Conservation (phyloP, 352 stramenopile species). For the Plasmopara muralis region DNA sequence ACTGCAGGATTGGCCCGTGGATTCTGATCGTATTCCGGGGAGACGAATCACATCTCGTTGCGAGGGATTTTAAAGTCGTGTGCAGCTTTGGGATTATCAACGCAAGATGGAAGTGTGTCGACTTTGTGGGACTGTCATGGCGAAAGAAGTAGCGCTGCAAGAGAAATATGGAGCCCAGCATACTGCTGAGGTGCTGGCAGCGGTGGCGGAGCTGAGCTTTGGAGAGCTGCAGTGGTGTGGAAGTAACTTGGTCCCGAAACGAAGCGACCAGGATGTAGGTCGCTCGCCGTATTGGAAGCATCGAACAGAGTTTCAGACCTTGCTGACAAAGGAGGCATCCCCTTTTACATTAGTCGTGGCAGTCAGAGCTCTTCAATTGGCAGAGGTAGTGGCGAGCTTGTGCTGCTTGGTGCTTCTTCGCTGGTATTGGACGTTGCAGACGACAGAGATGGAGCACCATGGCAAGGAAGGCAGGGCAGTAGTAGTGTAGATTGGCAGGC, state of each 20-base stretch:
- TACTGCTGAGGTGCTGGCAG: slow-evolving; percentile 21
- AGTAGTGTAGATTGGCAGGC: slow-evolving; percentile 2
- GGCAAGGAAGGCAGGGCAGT: slow-evolving; percentile 13
- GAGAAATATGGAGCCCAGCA: slow-evolving; percentile 8
- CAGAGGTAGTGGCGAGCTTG: slow-evolving; percentile 20
- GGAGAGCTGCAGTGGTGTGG: slow-evolving; percentile 47
- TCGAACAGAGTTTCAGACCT: slow-evolving; percentile 22
- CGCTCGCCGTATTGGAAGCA: slow-evolving; percentile 37
- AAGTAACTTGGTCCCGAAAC: slow-evolving; percentile 18
- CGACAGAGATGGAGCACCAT: slow-evolving; percentile 5
- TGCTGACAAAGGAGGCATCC: slow-evolving; percentile 17
- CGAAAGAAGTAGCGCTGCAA: slow-evolving; percentile 22
- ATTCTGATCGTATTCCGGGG: slow-evolving; percentile 25
- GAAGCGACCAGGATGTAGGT: slow-evolving; percentile 18
- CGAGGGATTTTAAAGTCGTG: slow-evolving; percentile 33
- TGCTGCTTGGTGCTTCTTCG: slow-evolving; percentile 17
- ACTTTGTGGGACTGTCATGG: slow-evolving; percentile 29
- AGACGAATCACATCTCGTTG: slow-evolving; percentile 26
- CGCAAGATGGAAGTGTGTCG: slow-evolving; percentile 46
- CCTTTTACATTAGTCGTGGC: slow-evolving; percentile 20
- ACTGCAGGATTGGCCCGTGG: slow-evolving; percentile 34
- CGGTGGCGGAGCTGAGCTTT: slow-evolving; percentile 34
- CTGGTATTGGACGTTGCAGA: slow-evolving; percentile 16
- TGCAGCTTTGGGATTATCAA: slow-evolving; percentile 42
- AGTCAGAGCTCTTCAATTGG: slow-evolving; percentile 20